These are phyloP conservation scores for Tylopilus sp. DNA, from an alignment of 1,284 basidiomycete genomes.

Conservation along the genomic window DNA sequence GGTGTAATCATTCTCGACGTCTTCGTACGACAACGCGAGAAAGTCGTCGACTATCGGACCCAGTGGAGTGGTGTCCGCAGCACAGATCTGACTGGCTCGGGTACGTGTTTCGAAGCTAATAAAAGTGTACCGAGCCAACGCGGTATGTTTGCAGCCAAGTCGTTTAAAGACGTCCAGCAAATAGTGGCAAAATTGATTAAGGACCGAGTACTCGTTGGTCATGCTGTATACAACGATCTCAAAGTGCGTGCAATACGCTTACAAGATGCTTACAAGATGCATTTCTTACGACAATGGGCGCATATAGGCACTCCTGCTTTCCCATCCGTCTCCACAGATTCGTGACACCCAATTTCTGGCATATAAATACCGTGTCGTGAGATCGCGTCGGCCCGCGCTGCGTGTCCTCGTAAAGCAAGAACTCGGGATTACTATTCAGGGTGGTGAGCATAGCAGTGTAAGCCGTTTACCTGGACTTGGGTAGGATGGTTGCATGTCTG, in stretches of 20 bases:
- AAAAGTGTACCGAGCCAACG: too few species aligned
- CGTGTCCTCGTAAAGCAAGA: slow-evolving; percentile 80
- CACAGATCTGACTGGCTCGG: slow-evolving; percentile 69
- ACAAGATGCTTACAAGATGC: background rate
- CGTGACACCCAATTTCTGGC: slow-evolving; percentile 81
- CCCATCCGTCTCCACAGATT: slow-evolving; percentile 74
- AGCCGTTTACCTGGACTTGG: slow-evolving; percentile 24
- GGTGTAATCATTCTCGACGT: slow-evolving; percentile 64
- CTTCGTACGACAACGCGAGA: slow-evolving; percentile 84
- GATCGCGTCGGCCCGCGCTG: slow-evolving; percentile 70
- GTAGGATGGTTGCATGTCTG: background rate
- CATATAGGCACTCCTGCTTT: slow-evolving; percentile 76
- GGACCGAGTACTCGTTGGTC: slow-evolving; percentile 82
- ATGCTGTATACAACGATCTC: slow-evolving; percentile 90
- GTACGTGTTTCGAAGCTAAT: background rate
- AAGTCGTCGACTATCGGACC: slow-evolving; percentile 91
- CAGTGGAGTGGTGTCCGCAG: slow-evolving; percentile 84
- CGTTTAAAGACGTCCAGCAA: slow-evolving; percentile 79
- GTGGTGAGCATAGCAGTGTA: slow-evolving; percentile 84
- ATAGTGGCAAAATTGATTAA: slow-evolving; percentile 75
- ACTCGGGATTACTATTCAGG: slow-evolving; percentile 80
- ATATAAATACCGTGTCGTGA: slow-evolving; percentile 50
- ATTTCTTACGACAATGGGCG: background rate
- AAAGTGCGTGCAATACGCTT: slow-evolving; percentile 54
- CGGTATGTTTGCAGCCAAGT: slow-evolving; percentile 49